A percentile compares a stretch with the other conserved stretches of the same genome.
phyloP scores from a whole-genome alignment of 352 stramenopile genomes.

The Pythium monospermum region DNA sequence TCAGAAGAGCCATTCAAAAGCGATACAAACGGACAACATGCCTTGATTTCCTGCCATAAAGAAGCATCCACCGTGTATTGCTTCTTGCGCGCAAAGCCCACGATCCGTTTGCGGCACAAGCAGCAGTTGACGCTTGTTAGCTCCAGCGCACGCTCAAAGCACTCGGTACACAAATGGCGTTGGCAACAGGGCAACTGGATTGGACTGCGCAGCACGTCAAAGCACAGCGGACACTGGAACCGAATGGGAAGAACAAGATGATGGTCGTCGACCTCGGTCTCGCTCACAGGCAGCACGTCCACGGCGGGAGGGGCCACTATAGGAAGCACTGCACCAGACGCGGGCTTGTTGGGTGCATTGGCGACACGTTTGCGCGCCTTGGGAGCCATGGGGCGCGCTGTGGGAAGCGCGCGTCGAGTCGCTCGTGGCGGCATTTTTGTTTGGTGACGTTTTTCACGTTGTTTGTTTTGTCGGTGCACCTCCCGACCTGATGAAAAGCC shows the following conservation, averaged over 20 bases:
- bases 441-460: not conserved
- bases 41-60: constrained; percentile 50
- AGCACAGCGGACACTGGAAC: constrained; percentile 75
- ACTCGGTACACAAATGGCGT: constrained; percentile 64
- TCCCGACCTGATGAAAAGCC: not conserved
- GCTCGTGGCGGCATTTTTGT: constrained; percentile 2
- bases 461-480: not conserved
- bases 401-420: not conserved
- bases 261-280: too few species aligned
- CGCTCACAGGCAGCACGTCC: too few species aligned
- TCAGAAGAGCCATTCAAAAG: constrained; percentile 17
- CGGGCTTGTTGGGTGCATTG: not conserved
- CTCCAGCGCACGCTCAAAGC: constrained; percentile 67
- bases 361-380: not conserved
- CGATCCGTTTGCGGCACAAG: constrained; percentile 72
- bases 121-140: constrained; percentile 75
- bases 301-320: too few species aligned
- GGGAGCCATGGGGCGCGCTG: not conserved
- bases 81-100: constrained; percentile 72
- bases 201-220: constrained; percentile 61
- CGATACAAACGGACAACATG: constrained; percentile 42
- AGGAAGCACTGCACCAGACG: not conserved
- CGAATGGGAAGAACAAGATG: constrained; percentile 44
- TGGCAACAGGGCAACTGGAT: constrained; percentile 70
- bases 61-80: constrained; percentile 61